These are phyloP conservation scores for Boechera retrofracta DNA, from an alignment of 345 rosid genomes.

Conservation along the genomic window DNA sequence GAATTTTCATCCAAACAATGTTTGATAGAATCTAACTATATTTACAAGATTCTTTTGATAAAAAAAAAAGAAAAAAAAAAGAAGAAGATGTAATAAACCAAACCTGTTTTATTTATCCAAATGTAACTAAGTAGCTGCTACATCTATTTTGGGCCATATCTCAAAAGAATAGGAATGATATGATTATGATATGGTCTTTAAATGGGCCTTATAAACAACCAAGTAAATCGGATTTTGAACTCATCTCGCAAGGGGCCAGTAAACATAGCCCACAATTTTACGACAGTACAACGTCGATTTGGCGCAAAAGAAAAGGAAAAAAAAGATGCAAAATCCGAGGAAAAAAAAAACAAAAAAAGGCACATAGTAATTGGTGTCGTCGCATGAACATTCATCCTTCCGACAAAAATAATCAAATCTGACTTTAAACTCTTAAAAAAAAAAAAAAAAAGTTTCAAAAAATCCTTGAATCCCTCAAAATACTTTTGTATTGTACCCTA, in stretches of 20 bases:
- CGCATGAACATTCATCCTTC: conserved; percentile 43
- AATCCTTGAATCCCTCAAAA: not conserved
- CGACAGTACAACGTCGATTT: not conserved
- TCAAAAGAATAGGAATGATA: too few relatives aligned
- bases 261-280: not conserved
- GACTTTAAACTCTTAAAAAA: conserved; percentile 10
- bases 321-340: not conserved
- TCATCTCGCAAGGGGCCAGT: not conserved
- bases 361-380: conserved; percentile 38
- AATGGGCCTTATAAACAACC: conserved; percentile 1
- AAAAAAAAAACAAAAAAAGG: not conserved
- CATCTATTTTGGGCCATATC: not conserved
- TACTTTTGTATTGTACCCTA: not conserved
- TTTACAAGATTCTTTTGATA: not conserved
- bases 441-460: not conserved
- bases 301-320: not conserved
- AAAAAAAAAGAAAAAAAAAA: too few relatives aligned
- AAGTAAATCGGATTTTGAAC: not conserved
- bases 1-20: not conserved
- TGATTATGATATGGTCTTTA: not conserved
- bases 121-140: not conserved
- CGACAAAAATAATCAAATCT: conserved; percentile 40
- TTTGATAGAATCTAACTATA: not conserved
- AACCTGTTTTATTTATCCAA: not conserved
- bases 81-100: too few relatives aligned